Conservation (phyloP, 257 asterid genomes). For the Gardenia jasminoides region DNA sequence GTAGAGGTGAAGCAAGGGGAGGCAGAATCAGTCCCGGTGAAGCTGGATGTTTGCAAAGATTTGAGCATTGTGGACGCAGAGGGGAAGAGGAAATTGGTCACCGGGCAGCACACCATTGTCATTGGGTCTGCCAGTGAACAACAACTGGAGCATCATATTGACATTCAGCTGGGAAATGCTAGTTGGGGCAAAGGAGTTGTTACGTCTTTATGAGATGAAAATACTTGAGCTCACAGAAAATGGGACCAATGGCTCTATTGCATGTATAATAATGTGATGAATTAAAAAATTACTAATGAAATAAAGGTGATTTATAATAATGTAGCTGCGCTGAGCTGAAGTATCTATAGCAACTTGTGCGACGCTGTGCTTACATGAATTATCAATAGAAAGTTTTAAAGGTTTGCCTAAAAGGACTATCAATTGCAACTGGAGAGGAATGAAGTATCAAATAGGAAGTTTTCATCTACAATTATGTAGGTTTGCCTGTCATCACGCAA, state of each 20-base stretch:
- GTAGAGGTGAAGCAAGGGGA: conserved; percentile 17
- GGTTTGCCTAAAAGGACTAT: too few relatives aligned
- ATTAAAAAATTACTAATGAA: not conserved
- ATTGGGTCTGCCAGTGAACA: conserved; percentile 26
- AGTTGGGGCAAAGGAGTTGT: not conserved
- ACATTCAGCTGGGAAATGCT: conserved; percentile 7
- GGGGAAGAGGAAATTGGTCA: conserved; percentile 27
- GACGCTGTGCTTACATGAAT: too few relatives aligned
- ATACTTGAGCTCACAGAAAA: not conserved
- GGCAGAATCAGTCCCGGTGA: conserved; percentile 11
- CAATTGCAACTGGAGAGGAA: not conserved
- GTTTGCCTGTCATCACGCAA: too few relatives aligned
- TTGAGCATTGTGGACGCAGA: conserved; percentile 24
- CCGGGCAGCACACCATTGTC: conserved; percentile 19
- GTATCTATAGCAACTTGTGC: too few relatives aligned
- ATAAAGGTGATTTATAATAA: not conserved
- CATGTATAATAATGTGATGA: not conserved
- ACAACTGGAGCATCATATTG: conserved; percentile 21
- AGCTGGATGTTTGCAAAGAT: conserved; percentile 31
- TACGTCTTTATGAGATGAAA: not conserved
- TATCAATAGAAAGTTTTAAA: too few relatives aligned
- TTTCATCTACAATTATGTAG: too few relatives aligned
- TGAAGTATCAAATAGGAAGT: too few relatives aligned
- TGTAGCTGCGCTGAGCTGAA: too few relatives aligned
- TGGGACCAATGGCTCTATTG: not conserved